Evolutionary conservation across 2,329 filamentous ascomycete species (phyloP).

Genomic region (Paraphoma chrysanthemicola): DNA sequence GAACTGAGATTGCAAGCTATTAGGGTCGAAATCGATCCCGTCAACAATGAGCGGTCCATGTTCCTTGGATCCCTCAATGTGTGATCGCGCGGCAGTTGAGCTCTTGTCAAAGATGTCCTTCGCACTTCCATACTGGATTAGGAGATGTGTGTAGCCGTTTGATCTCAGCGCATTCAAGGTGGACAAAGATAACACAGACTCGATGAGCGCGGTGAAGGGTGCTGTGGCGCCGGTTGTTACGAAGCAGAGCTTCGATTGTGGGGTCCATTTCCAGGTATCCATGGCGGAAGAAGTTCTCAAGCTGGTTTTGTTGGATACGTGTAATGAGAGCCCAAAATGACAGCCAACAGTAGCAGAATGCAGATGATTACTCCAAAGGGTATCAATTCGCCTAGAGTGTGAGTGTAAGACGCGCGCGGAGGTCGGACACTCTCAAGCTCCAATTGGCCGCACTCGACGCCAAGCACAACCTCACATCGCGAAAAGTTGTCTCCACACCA

Average conservation of each 20-base stretch:
- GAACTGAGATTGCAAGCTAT: conserved; percentile 68
- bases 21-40: conserved; percentile 70
- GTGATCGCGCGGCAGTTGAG: conserved; percentile 16
- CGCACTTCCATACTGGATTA: conserved; percentile 81
- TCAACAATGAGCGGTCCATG: conserved; percentile 51
- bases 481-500: conserved; percentile 41
- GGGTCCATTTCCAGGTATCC: conserved; percentile 26
- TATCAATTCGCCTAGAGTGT: not conserved
- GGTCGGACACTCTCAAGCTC: conserved; percentile 25
- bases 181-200: conserved; percentile 65
- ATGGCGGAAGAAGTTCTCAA: conserved; percentile 8
- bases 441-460: conserved; percentile 27
- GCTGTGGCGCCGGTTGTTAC: conserved; percentile 94
- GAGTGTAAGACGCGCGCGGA: conserved; percentile 15
- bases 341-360: no score
- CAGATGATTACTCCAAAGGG: no score
- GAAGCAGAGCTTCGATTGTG: conserved; percentile 66
- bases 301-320: no score
- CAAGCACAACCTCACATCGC: conserved; percentile 31
- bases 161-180: conserved; percentile 69
- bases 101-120: conserved; percentile 58
- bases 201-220: conserved; percentile 75
- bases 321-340: no score
- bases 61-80: conserved; percentile 10
- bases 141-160: conserved; percentile 72